Evolutionary conservation across 2,329 filamentous ascomycete species (phyloP).

Genomic region (Pyrenochaeta sp.): DNA sequence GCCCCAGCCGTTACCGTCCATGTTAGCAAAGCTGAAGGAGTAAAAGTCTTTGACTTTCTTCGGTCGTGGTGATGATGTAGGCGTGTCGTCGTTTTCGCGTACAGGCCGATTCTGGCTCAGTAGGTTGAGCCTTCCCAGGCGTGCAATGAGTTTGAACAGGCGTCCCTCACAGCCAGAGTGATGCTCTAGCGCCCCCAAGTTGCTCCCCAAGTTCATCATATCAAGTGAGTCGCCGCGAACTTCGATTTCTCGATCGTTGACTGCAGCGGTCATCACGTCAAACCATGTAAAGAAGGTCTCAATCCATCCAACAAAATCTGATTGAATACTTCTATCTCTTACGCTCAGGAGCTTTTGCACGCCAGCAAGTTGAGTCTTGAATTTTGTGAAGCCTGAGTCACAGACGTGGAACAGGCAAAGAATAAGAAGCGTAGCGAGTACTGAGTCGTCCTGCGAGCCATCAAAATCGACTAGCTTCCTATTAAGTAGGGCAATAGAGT

Average conservation of each 20-base stretch:
- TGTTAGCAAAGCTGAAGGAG: constrained; percentile 63
- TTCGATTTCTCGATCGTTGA: constrained; percentile 90
- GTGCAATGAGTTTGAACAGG: constrained; percentile 85
- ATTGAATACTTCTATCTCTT: constrained; percentile 68
- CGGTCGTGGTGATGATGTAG: constrained; percentile 43
- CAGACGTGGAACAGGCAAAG: constrained; percentile 93
- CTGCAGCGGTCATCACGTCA: constrained; percentile 88
- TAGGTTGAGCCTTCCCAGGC: constrained; percentile 84
- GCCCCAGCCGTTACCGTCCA: constrained; percentile 74
- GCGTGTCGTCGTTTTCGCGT: constrained; percentile 46
- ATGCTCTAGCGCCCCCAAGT: constrained; percentile 81
- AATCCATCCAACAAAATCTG: constrained; percentile 83
- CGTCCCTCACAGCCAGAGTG: constrained; percentile 86
- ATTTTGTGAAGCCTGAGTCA: constrained; percentile 90
- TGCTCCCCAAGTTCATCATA: constrained; percentile 69
- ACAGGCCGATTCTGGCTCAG: constrained; percentile 73
- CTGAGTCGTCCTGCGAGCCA: constrained; percentile 82
- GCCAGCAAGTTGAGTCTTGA: constrained; percentile 91
- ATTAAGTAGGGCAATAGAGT: constrained; percentile 85
- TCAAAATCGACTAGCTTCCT: constrained; percentile 79
- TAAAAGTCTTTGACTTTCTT: constrained; percentile 58
- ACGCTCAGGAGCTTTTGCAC: constrained; percentile 89
- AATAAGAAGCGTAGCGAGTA: constrained; percentile 85
- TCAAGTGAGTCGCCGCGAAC: constrained; percentile 71
- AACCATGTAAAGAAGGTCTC: constrained; percentile 94